Base-by-base conservation (phyloP, 768 basidiomycete species). In the Termitomyces titanicus region DNA sequence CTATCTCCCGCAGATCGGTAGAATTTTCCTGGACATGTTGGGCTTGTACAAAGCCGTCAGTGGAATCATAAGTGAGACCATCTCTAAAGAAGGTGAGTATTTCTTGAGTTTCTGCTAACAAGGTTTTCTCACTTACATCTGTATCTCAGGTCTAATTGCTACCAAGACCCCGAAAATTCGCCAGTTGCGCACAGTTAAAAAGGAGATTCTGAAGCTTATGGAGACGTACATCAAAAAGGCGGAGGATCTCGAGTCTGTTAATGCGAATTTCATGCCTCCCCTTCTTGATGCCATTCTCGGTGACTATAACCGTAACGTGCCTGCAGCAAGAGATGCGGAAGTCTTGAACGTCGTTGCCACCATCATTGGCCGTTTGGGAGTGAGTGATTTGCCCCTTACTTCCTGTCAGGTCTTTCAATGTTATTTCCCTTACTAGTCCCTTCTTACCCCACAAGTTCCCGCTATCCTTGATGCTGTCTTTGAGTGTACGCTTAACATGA, bases 211-310 rank as follows among this genome's bases (percentile, higher is more conserved):
- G 61, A 95, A 94, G 75, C 73, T 98, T 50, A 95, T 98, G 83
- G 97, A 99, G 71, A 97, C 92, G 0, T 98, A 98, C 70, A 88
- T 98, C 71, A 91, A 87, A 74, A 95, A 94, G 73, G 94, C 97
- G 11, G 97, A 98, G 70, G 96, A 99, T 65, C 79, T 97, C 33
- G 96, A 98, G 48, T 83, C 89, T 12, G 92, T 98, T 48, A 98
- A 96, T 69, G 76, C 70, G 61, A 94, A 88, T 65, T 87, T 98
- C 66, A 95, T 98, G 71, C 97, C 97, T 18, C 93, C 92, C 22
- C 74, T 99, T 48, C 79, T 99, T 43, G 97, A 99, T 63, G 95
- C 97, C 39, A 94, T 98, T 51, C 83, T 99, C n/a, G 94, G 92
- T 37, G 97, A 99, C 70, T 99, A 99, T 74, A 89, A 84, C 67